Base-by-base conservation (phyloP, 2,329 filamentous ascomycete species). In the Hymenotorrendiella dingleyae region DNA sequence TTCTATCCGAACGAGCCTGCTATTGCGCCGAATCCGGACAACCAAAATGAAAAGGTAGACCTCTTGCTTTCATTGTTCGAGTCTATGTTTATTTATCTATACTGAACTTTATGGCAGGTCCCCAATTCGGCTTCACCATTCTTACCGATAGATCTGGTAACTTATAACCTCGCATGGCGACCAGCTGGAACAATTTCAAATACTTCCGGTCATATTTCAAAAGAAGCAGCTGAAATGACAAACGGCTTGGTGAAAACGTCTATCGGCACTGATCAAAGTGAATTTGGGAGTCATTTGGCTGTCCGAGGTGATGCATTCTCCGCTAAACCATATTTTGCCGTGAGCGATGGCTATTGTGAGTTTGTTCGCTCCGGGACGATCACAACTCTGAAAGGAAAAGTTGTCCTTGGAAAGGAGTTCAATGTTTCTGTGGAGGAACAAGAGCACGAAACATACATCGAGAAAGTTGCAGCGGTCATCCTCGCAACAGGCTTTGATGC, bases 401-500 rank as follows among this genome's bases (percentile, higher is more conserved):
- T 56, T 11, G 42, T 39, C 1, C n/a, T 36, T 24, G 20, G 19
- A n/a, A 12, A 30, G 10, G 29, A 29, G 20, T 22, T 32, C 10
- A 8, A 21, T 11, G 34, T 41, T 26, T 19, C 40, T 17, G 16
- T 52, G 12, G 7, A 67, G 50, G 0, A 46, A 70, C 14, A 29
- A 4, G 43, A 42, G 5, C 24, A 42, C 55, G 2, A 57, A 56
- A 1, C 45, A 46, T 0, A 34, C 21, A 60, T 87, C 3, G 58
- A 72, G 0, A 66, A 82, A 37, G 64, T 90, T 22, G 76, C 74
- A 0, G 83, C 80, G 0, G 71, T 93, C 9, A 69, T 94, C 2
- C 71, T 87, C 14, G 86, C 86, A 0, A 91, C 85, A 0, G 87
- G 87, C 1, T 94, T 86, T 57, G 75, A 80, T 4, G 73, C 84